Conservation (phyloP, 768 basidiomycete species). For the Lactarius hatsudake region DNA sequence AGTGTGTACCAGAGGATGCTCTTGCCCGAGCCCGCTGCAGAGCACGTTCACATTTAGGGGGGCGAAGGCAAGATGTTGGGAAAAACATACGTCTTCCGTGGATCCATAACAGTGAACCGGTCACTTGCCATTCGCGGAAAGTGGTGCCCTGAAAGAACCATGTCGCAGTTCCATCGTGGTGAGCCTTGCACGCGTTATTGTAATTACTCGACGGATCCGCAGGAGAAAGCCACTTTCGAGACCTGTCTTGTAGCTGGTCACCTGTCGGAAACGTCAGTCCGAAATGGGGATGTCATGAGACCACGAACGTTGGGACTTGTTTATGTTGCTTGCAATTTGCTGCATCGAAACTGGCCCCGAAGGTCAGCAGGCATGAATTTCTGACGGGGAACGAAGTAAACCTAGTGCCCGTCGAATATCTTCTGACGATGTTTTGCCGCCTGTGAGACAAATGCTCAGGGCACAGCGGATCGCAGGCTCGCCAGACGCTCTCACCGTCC, state of each 20-base stretch:
- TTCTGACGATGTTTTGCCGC: background rate
- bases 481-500: background rate
- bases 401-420: background rate
- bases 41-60: no score
- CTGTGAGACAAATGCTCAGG: background rate
- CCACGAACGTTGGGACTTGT: background rate
- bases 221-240: background rate
- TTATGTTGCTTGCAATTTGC: background rate
- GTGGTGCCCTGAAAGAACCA: constrained; percentile 3
- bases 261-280: background rate
- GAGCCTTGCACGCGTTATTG: no score
- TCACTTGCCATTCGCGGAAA: background rate
- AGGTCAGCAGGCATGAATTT: background rate
- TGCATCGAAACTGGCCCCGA: background rate
- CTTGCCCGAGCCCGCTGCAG: no score
- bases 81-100: constrained; percentile 1
- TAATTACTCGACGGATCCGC: background rate
- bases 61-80: background rate
- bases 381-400: no score
- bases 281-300: background rate
- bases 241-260: background rate
- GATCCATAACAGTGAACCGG: background rate
- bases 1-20: background rate
- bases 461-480: no score
- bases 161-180: background rate